These are phyloP conservation scores for Candida odintsovae DNA, from an alignment of 805 yeast genomes.

Conservation along the genomic window DNA sequence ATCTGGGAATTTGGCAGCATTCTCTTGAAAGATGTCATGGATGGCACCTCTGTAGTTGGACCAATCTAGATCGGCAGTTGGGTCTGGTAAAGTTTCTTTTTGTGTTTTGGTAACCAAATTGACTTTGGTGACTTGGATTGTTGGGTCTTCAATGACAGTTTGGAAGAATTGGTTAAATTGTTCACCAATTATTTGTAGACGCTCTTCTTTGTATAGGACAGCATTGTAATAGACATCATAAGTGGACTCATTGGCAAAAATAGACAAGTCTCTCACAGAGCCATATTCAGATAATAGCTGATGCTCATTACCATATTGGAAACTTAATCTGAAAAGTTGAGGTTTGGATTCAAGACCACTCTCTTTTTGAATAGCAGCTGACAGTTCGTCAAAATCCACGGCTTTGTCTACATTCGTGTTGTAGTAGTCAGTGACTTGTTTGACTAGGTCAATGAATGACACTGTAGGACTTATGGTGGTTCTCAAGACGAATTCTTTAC, in stretches of 20 bases:
- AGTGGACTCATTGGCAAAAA: conserved; percentile 35
- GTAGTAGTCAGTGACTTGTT: conserved; percentile 38
- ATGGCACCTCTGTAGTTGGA: conserved; percentile 88
- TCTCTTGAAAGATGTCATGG: conserved; percentile 88
- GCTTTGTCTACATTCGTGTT: conserved; percentile 23
- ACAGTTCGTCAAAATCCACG: conserved; percentile 51
- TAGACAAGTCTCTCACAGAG: conserved; percentile 58
- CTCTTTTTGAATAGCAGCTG: conserved; percentile 40
- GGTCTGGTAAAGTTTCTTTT: conserved; percentile 66
- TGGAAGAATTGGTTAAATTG: conserved; percentile 57
- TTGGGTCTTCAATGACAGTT: conserved; percentile 31
- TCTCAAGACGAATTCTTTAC: conserved; percentile 55
- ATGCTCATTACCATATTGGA: conserved; percentile 37
- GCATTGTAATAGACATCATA: conserved; percentile 64
- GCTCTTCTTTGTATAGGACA: conserved; percentile 60
- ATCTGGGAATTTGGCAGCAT: conserved; percentile 80
- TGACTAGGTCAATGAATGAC: conserved; percentile 49
- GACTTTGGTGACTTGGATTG: conserved; percentile 48
- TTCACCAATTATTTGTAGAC: conserved; percentile 65
- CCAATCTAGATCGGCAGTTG: conserved; percentile 86
- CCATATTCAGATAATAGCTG: conserved; percentile 33
- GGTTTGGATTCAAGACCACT: conserved; percentile 55
- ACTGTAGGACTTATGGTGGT: conserved; percentile 49
- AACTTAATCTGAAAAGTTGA: conserved; percentile 51
- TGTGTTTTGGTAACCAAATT: conserved; percentile 69